Conservation (phyloP, 2,329 filamentous ascomycete species). For the Helotiales sp. region DNA sequence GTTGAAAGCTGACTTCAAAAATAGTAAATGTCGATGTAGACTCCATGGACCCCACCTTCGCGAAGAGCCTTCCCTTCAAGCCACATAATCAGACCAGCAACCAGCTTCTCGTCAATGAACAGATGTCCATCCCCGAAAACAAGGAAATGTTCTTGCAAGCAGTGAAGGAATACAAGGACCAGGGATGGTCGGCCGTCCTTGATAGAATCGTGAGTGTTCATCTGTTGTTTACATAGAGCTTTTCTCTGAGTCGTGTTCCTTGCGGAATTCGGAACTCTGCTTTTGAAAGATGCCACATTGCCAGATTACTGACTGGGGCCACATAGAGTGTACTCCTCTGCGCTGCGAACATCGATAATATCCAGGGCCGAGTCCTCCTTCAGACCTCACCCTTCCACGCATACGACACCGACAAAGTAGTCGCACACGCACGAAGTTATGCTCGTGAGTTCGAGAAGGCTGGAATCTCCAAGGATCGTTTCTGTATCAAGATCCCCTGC, state of each 20-base stretch:
- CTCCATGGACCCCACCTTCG: constrained; percentile 51
- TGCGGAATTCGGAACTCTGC: too few relatives aligned
- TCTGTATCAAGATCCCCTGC: constrained; percentile 13
- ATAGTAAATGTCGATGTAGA: constrained; percentile 52
- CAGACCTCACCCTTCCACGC: constrained; percentile 12
- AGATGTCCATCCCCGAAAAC: constrained; percentile 46
- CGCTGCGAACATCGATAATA: constrained; percentile 36
- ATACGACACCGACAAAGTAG: constrained; percentile 14
- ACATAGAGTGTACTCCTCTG: constrained; percentile 49
- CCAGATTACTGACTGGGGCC: too few relatives aligned
- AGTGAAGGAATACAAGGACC: constrained; percentile 44
- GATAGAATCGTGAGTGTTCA: constrained; percentile 41
- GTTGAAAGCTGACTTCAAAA: not conserved
- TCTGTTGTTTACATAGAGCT: too few relatives aligned
- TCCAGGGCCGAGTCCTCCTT: constrained; percentile 31
- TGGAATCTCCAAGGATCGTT: constrained; percentile 12
- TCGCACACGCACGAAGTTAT: constrained; percentile 8
- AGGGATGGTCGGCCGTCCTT: constrained; percentile 49
- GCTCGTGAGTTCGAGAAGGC: constrained; percentile 10
- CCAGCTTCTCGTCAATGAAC: constrained; percentile 48
- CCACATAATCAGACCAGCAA: constrained; percentile 52
- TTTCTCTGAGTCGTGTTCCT: not conserved
- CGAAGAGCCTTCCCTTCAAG: constrained; percentile 44
- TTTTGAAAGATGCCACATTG: too few relatives aligned
- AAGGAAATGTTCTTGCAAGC: constrained; percentile 42